Base-by-base conservation (phyloP, 176 grass and related monocot species). In the Miscanthus lutarioriparius region DNA sequence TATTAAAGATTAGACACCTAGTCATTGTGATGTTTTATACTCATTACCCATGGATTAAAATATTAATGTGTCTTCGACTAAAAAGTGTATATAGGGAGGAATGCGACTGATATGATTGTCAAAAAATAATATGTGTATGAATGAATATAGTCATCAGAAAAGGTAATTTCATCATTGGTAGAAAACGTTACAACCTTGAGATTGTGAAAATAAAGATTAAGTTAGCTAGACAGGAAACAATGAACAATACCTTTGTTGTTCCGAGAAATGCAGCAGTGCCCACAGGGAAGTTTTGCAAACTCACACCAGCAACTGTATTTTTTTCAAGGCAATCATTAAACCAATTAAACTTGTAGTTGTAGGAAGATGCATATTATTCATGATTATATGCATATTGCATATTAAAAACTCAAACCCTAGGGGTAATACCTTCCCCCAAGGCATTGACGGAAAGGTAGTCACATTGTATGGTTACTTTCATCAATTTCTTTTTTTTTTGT, bases 241-340 rank as follows among this genome's bases (percentile, higher is more conserved):
- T 85, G 47, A 81, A 69, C 16, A 20, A 22, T 87, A 94, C 92
- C 87, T 94, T 94, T 47, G 89, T 59, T 11, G 92, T 91, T 91
- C 92, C 92, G 26, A 94, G 89, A 87, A 94, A 94, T 16, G 87
- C 90, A 3, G 87, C 92, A 22, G 92, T 94, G 49, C 92, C 92
- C 79, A 89, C 87, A 8, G 92, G 92, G 70, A 94, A 94, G 76
- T 94, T 94, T 83, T 94, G 92, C 71, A 94, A 81, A 76, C 92
- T 94, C 69, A 94, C 90, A 78, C 92, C 92, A 16, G 87, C 92
- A 87, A 94, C 92, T 94, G 89, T 91, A 67, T 13, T 65, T 82
- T 49, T 14, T 8, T 72, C 6, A 88, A 64, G 49, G 32, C 2
- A 40, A 86, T 70, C 3, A 76, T 82, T 53, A 43, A 59, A 51